phyloP scores from a whole-genome alignment of 805 yeast species.

The Candida dajiaensis region DNA sequence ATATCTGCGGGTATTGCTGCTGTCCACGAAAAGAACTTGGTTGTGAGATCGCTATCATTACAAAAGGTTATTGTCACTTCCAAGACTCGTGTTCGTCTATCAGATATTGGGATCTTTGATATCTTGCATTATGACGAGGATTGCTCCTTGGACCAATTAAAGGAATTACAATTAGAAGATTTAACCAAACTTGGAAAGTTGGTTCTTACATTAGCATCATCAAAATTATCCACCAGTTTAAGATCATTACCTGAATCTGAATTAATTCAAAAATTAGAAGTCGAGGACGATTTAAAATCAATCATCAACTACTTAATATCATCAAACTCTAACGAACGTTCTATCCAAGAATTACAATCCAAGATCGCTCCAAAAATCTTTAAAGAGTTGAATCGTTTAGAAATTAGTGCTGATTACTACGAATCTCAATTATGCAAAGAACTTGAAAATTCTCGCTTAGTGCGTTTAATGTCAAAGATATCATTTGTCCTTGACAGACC shows the following conservation, averaged over 20 bases:
- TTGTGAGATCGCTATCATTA: slow-evolving; percentile 57
- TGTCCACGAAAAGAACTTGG: slow-evolving; percentile 59
- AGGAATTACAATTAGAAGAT: slow-evolving; percentile 47
- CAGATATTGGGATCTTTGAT: slow-evolving; percentile 68
- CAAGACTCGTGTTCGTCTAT: slow-evolving; percentile 62
- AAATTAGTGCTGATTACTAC: slow-evolving; percentile 47
- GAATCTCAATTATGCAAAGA: slow-evolving; percentile 64
- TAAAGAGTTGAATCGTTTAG: slow-evolving; percentile 42
- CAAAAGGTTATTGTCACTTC: slow-evolving; percentile 70
- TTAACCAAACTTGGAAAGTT: slow-evolving; percentile 51
- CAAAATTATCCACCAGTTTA: slow-evolving; percentile 25
- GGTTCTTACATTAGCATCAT: slow-evolving; percentile 46
- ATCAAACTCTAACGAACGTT: slow-evolving; percentile 21
- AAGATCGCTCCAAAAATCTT: slow-evolving; percentile 41
- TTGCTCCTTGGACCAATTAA: slow-evolving; percentile 10
- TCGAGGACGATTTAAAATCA: slow-evolving; percentile 40
- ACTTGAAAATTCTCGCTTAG: slow-evolving; percentile 82
- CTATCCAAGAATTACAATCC: slow-evolving; percentile 30
- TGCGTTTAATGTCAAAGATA: slow-evolving; percentile 75
- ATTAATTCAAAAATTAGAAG: slow-evolving; percentile 25
- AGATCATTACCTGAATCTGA: slow-evolving; percentile 10
- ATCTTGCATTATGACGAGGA: slow-evolving; percentile 42
- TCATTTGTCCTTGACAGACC: slow-evolving; percentile 75
- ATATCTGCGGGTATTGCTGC: slow-evolving; percentile 61
- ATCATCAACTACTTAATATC: slow-evolving; percentile 36